Conservation (phyloP, 2,329 filamentous ascomycete species). For the Ophiocordyceps camponoti-floridani region DNA sequence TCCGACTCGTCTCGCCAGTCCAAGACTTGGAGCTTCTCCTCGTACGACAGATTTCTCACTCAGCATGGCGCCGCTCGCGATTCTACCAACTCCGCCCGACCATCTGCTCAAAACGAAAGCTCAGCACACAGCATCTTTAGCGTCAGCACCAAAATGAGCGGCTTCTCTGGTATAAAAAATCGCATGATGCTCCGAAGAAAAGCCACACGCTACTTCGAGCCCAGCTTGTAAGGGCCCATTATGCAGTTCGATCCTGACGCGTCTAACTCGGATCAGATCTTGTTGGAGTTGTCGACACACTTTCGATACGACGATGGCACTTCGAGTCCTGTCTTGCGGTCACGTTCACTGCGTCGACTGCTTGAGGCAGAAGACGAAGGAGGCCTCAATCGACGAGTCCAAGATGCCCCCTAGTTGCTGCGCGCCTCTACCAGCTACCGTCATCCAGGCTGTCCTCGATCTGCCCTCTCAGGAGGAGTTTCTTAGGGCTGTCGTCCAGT, state of each 20-base stretch:
- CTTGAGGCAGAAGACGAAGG: conserved; percentile 31
- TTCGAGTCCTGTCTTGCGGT: conserved; percentile 35
- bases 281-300: conserved; percentile 40
- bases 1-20: conserved; percentile 2
- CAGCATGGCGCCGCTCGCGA: conserved; percentile 23
- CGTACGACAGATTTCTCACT: conserved; percentile 33
- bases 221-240: conserved; percentile 10
- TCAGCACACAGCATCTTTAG: conserved; percentile 24
- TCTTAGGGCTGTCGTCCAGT: conserved; percentile 37
- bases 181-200: conserved; percentile 24
- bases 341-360: conserved; percentile 41
- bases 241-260: not conserved
- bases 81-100: conserved; percentile 24
- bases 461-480: conserved; percentile 35
- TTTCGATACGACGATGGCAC: conserved; percentile 20
- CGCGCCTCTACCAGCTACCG: conserved; percentile 29
- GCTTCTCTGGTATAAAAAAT: conserved; percentile 21
- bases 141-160: conserved; percentile 23
- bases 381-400: conserved; percentile 36
- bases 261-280: conserved; percentile 18
- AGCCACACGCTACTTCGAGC: conserved; percentile 13
- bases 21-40: conserved; percentile 25
- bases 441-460: conserved; percentile 29
- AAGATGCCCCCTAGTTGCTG: conserved; percentile 47
- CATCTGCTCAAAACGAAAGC: conserved; percentile 11